These are phyloP conservation scores for Cyamopsis tetragonoloba DNA, from an alignment of 306 rosid genomes.

Conservation along the genomic window DNA sequence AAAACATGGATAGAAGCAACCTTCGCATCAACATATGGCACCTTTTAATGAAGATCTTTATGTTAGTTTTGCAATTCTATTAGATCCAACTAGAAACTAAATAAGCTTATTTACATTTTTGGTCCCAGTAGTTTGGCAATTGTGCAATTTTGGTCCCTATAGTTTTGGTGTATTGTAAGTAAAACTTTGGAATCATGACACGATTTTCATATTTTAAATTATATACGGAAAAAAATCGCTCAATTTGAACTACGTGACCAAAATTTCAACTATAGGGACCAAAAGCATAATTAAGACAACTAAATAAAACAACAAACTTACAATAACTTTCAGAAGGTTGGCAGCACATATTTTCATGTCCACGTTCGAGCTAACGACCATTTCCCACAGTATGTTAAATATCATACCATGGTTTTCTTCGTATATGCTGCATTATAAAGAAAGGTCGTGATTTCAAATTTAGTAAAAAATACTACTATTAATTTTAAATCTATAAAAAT, in stretches of 20 bases:
- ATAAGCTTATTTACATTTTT: too few relatives aligned
- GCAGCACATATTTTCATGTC: conserved; percentile 69
- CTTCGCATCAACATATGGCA: conserved; percentile 74
- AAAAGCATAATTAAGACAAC: too few relatives aligned
- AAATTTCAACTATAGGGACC: too few relatives aligned
- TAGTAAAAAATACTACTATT: conserved; percentile 12
- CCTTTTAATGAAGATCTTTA: conserved; percentile 44
- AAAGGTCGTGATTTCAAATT: conserved; percentile 16
- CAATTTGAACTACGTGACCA: too few relatives aligned
- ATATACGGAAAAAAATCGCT: too few relatives aligned
- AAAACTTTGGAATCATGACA: too few relatives aligned
- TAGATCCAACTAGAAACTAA: conserved; percentile 23
- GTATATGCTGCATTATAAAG: conserved; percentile 60
- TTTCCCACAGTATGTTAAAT: conserved; percentile 82
- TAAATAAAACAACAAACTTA: conserved; percentile 38
- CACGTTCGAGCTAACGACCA: conserved; percentile 74
- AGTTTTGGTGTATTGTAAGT: too few relatives aligned
- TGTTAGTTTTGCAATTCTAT: conserved; percentile 15
- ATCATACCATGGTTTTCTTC: conserved; percentile 67
- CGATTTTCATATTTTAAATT: too few relatives aligned
- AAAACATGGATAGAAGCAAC: conserved; percentile 70
- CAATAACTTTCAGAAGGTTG: conserved; percentile 66
- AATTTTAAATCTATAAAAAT: not conserved
- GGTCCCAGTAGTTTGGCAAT: too few relatives aligned
- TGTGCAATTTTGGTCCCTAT: too few relatives aligned